phyloP scores from a whole-genome alignment of 345 rosid species.

The Citrus australasica region DNA sequence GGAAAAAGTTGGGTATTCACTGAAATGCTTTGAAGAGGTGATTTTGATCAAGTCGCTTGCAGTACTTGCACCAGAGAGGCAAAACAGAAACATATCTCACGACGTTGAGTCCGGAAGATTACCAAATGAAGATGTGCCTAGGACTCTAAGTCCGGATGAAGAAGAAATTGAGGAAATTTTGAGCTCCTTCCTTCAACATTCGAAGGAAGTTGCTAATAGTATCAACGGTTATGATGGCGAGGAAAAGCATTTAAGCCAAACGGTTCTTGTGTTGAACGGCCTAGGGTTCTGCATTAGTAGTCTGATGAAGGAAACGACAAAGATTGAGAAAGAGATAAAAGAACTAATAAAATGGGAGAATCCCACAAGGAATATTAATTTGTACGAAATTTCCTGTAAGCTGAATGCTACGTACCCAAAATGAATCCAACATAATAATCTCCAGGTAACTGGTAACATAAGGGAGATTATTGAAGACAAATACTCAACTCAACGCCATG shows the following conservation, averaged over 20 bases:
- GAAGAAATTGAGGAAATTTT: conserved; percentile 33
- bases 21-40: conserved; percentile 42
- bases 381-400: conserved; percentile 25
- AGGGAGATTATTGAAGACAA: background rate
- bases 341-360: conserved; percentile 47
- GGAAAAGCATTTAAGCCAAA: conserved; percentile 36
- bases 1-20: conserved; percentile 31
- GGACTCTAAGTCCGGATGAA: conserved; percentile 23
- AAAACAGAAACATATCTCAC: conserved; percentile 29
- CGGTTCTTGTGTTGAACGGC: conserved; percentile 37
- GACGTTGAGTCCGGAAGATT: conserved; percentile 53
- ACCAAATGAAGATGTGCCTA: conserved; percentile 14
- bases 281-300: conserved; percentile 53
- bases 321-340: conserved; percentile 40
- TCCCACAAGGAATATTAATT: conserved; percentile 26
- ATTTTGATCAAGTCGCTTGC: conserved; percentile 27
- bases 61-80: conserved; percentile 29
- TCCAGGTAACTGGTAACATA: background rate
- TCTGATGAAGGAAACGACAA: conserved; percentile 45
- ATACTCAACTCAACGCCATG: background rate
- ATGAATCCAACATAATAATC: background rate
- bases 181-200: conserved; percentile 35
- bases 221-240: conserved; percentile 31
- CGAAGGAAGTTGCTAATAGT: conserved; percentile 23
- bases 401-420: conserved; percentile 6